Conservation (phyloP, 1,284 basidiomycete genomes). For the Irpex sp. region DNA sequence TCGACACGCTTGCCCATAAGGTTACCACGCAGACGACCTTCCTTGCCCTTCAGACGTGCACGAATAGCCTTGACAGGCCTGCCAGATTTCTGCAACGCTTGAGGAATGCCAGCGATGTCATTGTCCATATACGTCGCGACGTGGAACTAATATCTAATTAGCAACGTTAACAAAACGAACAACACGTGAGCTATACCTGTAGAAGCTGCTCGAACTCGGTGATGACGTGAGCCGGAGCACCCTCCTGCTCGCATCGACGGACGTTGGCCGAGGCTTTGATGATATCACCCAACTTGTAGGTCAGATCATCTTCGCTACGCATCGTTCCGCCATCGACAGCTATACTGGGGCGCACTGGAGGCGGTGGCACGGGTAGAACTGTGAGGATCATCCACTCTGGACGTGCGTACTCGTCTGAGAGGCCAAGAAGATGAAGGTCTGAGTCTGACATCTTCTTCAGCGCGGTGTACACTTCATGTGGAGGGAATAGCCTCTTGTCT, state of each 20-base stretch:
- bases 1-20: slow-evolving; percentile 99
- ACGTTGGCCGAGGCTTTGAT: slow-evolving; percentile 95
- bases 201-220: slow-evolving; percentile 96
- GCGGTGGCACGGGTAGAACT: slow-evolving; percentile 95
- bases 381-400: slow-evolving; percentile 99
- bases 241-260: slow-evolving; percentile 92
- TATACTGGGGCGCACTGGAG: slow-evolving; percentile 96
- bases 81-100: slow-evolving; percentile 96
- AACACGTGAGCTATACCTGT: slow-evolving; percentile 51
- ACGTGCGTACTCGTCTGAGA: slow-evolving; percentile 93
- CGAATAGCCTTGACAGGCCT: slow-evolving; percentile 98
- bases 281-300: slow-evolving; percentile 97
- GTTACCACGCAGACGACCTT: slow-evolving; percentile 96
- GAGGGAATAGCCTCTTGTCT: slow-evolving; percentile 86
- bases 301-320: slow-evolving; percentile 97
- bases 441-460: slow-evolving; percentile 91
- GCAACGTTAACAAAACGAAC: background rate
- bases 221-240: slow-evolving; percentile 94
- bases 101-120: slow-evolving; percentile 97
- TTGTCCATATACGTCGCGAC: slow-evolving; percentile 99
- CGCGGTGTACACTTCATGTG: slow-evolving; percentile 88
- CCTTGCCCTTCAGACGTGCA: slow-evolving; percentile 97
- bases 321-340: slow-evolving; percentile 95
- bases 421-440: slow-evolving; percentile 89
- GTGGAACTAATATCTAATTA: slow-evolving; percentile 65